Evolutionary conservation across 2,329 filamentous ascomycete species (phyloP).

Genomic region (Dactylellina drechsleri): DNA sequence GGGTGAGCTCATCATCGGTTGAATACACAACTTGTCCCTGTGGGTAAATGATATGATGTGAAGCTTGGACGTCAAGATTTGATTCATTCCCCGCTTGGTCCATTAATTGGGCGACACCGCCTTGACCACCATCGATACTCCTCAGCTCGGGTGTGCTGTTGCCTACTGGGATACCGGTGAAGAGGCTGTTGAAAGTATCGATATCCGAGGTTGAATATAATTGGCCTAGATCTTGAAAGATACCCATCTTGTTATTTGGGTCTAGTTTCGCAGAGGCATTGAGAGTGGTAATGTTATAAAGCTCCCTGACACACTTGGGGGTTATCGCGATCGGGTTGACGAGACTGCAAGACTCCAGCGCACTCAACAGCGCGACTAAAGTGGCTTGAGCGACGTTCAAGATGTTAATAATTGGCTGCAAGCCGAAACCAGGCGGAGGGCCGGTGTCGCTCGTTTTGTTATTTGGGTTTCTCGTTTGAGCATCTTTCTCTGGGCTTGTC

Average conservation of each 20-base stretch:
- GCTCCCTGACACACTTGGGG: constrained; percentile 59
- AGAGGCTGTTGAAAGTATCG: constrained; percentile 61
- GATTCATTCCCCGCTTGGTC: constrained; percentile 62
- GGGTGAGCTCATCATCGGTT: constrained; percentile 63
- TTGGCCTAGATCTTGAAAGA: constrained; percentile 63
- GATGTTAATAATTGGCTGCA: not conserved
- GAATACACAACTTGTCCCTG: constrained; percentile 65
- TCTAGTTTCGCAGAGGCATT: constrained; percentile 59
- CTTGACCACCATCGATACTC: constrained; percentile 61
- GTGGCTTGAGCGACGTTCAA: not conserved
- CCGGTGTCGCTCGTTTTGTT: not conserved
- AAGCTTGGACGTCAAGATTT: constrained; percentile 66
- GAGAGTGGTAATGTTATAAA: constrained; percentile 61
- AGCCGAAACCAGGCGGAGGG: not conserved
- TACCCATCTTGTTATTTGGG: constrained; percentile 62
- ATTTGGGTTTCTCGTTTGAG: not conserved
- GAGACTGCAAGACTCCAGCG: not conserved
- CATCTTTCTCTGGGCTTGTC: not conserved
- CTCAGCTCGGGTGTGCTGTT: constrained; percentile 61
- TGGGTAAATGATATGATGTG: constrained; percentile 67
- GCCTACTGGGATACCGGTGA: constrained; percentile 62
- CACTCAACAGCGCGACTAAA: not conserved
- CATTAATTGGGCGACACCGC: constrained; percentile 56
- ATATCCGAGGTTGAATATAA: constrained; percentile 63
- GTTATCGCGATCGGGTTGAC: constrained; percentile 56